These are phyloP conservation scores for Podospora appendiculata DNA, from an alignment of 495 filamentous ascomycete species.

Conservation along the genomic window DNA sequence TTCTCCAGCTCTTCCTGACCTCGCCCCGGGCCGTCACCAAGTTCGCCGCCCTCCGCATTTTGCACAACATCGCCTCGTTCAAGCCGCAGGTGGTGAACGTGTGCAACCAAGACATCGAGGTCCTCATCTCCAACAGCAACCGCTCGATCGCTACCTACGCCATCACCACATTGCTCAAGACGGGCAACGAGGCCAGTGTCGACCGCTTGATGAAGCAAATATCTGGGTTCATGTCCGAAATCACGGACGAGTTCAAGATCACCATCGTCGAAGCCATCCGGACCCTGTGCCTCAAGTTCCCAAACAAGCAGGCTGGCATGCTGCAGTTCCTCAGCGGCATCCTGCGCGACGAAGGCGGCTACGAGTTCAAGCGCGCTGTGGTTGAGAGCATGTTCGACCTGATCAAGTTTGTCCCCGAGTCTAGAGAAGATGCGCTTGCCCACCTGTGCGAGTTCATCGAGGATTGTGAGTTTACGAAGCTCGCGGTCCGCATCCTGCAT, in stretches of 20 bases:
- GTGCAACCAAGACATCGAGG: slow-evolving; percentile 96
- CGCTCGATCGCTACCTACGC: slow-evolving; percentile 97
- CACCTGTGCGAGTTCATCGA: slow-evolving; percentile 99
- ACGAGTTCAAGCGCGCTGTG: slow-evolving; percentile 95
- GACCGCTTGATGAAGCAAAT: slow-evolving; percentile 99
- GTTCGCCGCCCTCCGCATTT: slow-evolving; percentile 93
- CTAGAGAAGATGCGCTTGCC: slow-evolving; percentile 92
- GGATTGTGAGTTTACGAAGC: slow-evolving; percentile 98
- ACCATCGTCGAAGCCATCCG: slow-evolving; percentile 98
- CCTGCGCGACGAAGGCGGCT: slow-evolving; percentile 91
- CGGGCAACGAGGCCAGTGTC: slow-evolving; percentile 93
- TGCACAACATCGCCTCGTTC: slow-evolving; percentile 92
- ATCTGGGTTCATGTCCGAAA: slow-evolving; percentile 93
- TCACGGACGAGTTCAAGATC: slow-evolving; percentile 98
- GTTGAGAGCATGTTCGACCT: slow-evolving; percentile 99
- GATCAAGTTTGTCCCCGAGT: slow-evolving; percentile 97
- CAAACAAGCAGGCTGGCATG: slow-evolving; percentile 96
- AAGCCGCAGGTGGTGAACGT: slow-evolving; percentile 86
- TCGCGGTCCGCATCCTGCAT: slow-evolving; percentile 91
- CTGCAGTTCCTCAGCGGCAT: slow-evolving; percentile 92
- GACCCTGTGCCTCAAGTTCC: slow-evolving; percentile 94
- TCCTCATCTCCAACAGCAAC: slow-evolving; percentile 91
- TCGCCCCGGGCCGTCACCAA: slow-evolving; percentile 96
- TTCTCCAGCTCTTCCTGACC: slow-evolving; percentile 92
- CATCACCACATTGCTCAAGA: slow-evolving; percentile 96